Evolutionary conservation across 306 rosid species (phyloP), one percentile per base, ranked within the genome.

Genomic region (Fragaria vesca): DNA sequence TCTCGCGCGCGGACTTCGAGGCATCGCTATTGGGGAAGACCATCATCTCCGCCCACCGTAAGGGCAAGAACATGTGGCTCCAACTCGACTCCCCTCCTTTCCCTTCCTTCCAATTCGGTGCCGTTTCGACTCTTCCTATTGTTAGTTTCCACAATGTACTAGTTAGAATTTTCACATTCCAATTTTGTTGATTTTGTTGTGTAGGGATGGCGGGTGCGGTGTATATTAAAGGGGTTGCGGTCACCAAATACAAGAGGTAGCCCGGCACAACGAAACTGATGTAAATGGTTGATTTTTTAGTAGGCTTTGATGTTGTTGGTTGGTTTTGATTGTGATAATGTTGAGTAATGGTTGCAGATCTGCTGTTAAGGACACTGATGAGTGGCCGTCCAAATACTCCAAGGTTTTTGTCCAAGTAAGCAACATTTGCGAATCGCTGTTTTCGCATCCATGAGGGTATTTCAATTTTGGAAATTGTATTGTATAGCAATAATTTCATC

Each of bases 11-110:
- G 13, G 97, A 94, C 16, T 90, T 94, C 74, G 88, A 89, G 89
- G 92, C 92, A 45, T 84, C 93, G 38, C 86, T 94, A 36, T 5
- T 84, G 63, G 97, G 97, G 60, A 94, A 91, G 69, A 86, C 88
- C 76, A 79, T 94, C 32, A 82, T 94, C 65, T 83, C 97, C 1
- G 93, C 94, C 50, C 88, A 84, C 60, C 97, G 98, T 46, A 94
- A 92, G 93, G 98, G 98, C 15, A 94, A 92, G 86, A 93, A 92
- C 79, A 83, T 92, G 81, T 93, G 98, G 98, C 97, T 94, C 63
- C 84, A 81, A 40, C 97, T 94, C 8, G 92, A 92, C 78, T 90
- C 97, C 3, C 97, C 97, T 40, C 98, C 98, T 10, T 92, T 94
- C 75, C 98, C 98, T 72, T 86, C 97, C 40, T 94, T 94, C 84